phyloP scores from a whole-genome alignment of 371 early-diverging fungal species.

The Actinomortierella wolfii region DNA sequence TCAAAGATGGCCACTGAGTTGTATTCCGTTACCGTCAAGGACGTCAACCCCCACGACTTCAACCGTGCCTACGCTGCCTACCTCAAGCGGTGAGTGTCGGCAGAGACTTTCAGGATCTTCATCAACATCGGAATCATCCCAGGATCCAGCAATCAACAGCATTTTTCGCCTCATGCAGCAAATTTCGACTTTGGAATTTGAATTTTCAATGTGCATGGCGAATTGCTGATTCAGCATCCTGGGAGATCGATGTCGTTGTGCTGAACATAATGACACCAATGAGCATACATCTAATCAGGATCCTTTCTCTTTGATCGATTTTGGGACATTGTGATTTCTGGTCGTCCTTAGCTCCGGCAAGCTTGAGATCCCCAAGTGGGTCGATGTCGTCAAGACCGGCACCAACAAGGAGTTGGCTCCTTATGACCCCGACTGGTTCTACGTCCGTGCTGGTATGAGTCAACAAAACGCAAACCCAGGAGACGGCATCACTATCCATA shows the following conservation, averaged over 20 bases:
- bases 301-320: conserved; percentile 13
- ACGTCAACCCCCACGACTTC: conserved; percentile 95
- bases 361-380: conserved; percentile 98
- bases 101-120: background rate
- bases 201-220: too few species aligned
- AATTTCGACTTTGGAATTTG: background rate
- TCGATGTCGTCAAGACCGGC: conserved; percentile 97
- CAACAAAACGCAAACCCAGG: background rate
- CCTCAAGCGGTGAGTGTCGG: conserved; percentile 76
- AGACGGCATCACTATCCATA: background rate
- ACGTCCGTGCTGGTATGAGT: conserved; percentile 88
- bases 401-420: conserved; percentile 96
- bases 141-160: background rate
- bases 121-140: background rate
- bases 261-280: background rate
- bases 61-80: conserved; percentile 97
- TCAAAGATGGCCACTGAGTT: conserved; percentile 13
- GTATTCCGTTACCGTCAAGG: conserved; percentile 87
- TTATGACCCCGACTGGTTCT: conserved; percentile 99
- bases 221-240: too few species aligned
- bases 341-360: conserved; percentile 75
- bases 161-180: background rate
- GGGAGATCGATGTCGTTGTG: conserved; percentile 2
- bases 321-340: background rate
- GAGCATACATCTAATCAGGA: conserved; percentile 2